Base-by-base conservation (phyloP, 2,329 filamentous ascomycete species). In the Fusarium sp. region DNA sequence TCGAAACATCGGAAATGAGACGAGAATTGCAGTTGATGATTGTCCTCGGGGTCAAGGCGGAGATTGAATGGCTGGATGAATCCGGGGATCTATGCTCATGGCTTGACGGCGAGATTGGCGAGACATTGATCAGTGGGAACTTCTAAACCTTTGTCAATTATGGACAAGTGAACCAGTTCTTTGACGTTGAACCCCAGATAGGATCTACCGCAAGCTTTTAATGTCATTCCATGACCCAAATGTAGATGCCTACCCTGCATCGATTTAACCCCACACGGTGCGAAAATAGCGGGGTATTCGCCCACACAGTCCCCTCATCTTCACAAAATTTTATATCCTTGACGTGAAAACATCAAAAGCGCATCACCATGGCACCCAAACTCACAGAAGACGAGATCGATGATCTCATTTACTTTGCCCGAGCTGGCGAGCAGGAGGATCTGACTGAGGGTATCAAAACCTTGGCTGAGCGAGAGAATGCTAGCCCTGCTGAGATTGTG, bases 351-450 rank as follows among this genome's bases (percentile, higher is more conserved):
- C 54, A 63, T 63, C 63, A 43, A 26, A 63, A 61, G 50, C 55
- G 17, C 36, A 66, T 52, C 68, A 70, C 64, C 57, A 86, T 87
- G 81, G 81, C 84, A 28, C 84, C 84, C 22, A 82, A 83, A 63
- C 83, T 95, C 49, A 87, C 88, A 50, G 90, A 92, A 77, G 95
- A 97, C 54, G 89, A 94, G 79, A 91, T 97, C 75, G 95, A 98
- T 78, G 95, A 98, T 81, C 87, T 98, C 70, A 88, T 98, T 72
- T 98, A 97, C 83, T 90, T 93, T 72, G 88, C 94, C 4, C 92
- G 95, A 38, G 86, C 88, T 0, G 94, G 94, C 69, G 95, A 98
- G 68, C 83, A 89, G 59, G 81, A 85, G 18, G 92, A 95, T 26
- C 84, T 98, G 48, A 82, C 86, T 2, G 80, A 83, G 34, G 77